A percentile compares a stretch with the other conserved stretches of the same genome.
Conservation (phyloP, 2,329 filamentous ascomycete species). For the Arachnopeziza araneosa region DNA sequence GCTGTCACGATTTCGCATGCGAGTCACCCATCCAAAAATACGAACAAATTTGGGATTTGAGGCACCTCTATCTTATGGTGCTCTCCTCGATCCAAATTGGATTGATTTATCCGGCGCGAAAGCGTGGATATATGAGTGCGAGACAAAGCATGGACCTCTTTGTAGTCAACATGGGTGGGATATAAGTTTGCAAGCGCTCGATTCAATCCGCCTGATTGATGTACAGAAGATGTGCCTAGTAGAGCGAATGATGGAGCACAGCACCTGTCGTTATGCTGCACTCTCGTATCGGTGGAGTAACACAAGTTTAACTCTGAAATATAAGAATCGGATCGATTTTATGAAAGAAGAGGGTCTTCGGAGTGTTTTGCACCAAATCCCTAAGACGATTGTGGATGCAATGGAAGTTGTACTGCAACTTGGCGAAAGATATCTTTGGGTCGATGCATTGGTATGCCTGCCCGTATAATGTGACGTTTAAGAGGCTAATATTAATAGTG, state of each 20-base stretch:
- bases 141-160: conserved; percentile 1
- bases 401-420: conserved; percentile 1
- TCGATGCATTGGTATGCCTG: neutral
- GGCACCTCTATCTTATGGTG: conserved; percentile 3
- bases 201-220: conserved; percentile 3
- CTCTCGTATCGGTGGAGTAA: conserved; percentile 3
- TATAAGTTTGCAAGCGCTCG: neutral
- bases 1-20: conserved; percentile 1
- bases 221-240: conserved; percentile 3
- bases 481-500: neutral
- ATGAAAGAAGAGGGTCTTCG: conserved; percentile 2
- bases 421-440: conserved; percentile 2
- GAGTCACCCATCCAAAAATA: conserved; percentile 2
- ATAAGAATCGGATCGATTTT: conserved; percentile 2
- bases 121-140: conserved; percentile 3
- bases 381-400: conserved; percentile 3
- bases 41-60: conserved; percentile 2
- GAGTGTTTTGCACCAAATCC: conserved; percentile 2
- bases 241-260: neutral
- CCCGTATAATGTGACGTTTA: no score
- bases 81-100: conserved; percentile 2
- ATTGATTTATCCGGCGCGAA: conserved; percentile 2
- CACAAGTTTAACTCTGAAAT: conserved; percentile 1
- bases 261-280: conserved; percentile 2
- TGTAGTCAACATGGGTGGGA: conserved; percentile 3